Evolutionary conservation across 352 stramenopile genomes (phyloP).

Genomic region (Phytophthora palmivora): DNA sequence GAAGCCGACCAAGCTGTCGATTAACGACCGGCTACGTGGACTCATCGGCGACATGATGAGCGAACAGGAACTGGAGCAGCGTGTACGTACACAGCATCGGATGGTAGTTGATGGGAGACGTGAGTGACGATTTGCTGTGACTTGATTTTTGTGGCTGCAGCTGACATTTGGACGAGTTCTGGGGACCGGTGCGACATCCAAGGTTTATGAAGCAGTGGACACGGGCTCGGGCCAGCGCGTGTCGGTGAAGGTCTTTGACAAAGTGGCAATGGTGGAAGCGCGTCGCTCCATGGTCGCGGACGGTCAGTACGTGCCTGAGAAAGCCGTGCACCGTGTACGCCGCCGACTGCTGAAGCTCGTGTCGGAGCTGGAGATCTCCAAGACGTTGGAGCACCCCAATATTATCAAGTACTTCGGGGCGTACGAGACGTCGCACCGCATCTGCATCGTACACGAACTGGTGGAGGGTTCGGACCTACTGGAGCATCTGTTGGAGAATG

Average conservation of each 20-base stretch:
- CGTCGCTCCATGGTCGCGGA: slow-evolving; percentile 81
- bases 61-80: slow-evolving; percentile 60
- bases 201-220: slow-evolving; percentile 76
- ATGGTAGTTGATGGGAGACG: slow-evolving; percentile 4
- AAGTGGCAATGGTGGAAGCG: slow-evolving; percentile 80
- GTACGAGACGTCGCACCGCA: slow-evolving; percentile 81
- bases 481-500: slow-evolving; percentile 72
- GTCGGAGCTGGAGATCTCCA: slow-evolving; percentile 85
- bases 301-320: slow-evolving; percentile 62
- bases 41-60: slow-evolving; percentile 71
- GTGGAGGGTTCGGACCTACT: slow-evolving; percentile 78
- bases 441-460: slow-evolving; percentile 84
- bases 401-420: slow-evolving; percentile 80
- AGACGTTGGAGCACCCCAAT: slow-evolving; percentile 75
- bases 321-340: slow-evolving; percentile 73
- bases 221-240: slow-evolving; percentile 52
- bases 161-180: slow-evolving; percentile 69
- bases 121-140: slow-evolving; percentile 26
- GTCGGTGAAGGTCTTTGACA: slow-evolving; percentile 87
- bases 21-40: slow-evolving; percentile 67
- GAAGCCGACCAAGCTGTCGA: slow-evolving; percentile 43
- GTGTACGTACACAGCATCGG: slow-evolving; percentile 39
- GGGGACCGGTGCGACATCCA: slow-evolving; percentile 77
- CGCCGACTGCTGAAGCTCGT: slow-evolving; percentile 81
- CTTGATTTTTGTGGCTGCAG: slow-evolving; percentile 39